Conservation (phyloP, 2,329 filamentous ascomycete species). For the Hysterium pulicare region DNA sequence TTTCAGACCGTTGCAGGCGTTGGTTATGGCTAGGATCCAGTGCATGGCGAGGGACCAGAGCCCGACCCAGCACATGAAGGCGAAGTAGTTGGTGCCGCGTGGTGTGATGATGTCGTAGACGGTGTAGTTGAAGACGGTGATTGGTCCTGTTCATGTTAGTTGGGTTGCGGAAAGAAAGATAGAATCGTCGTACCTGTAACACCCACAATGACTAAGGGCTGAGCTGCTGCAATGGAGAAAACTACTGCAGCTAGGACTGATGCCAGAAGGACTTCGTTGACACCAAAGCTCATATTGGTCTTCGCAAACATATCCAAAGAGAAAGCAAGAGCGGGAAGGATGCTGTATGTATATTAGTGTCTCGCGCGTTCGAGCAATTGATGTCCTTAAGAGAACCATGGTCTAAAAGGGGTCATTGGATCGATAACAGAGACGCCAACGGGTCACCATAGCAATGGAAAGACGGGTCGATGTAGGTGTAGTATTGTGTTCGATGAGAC, state of each 20-base stretch:
- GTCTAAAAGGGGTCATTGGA: too few relatives aligned
- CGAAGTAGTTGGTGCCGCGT: constrained; percentile 74
- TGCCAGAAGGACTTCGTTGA: constrained; percentile 85
- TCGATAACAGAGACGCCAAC: too few relatives aligned
- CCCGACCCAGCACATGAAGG: constrained; percentile 90
- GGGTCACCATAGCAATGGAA: constrained; percentile 1
- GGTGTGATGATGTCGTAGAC: constrained; percentile 84
- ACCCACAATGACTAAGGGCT: constrained; percentile 86
- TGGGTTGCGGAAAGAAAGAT: not conserved
- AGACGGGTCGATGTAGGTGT: constrained; percentile 2
- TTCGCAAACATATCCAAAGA: constrained; percentile 92
- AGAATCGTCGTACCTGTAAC: constrained; percentile 62
- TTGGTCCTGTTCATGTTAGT: constrained; percentile 57
- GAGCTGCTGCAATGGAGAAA: constrained; percentile 74
- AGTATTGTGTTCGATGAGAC: constrained; percentile 19
- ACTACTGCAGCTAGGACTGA: constrained; percentile 80
- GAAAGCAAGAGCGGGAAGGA: constrained; percentile 82
- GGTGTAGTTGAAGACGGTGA: constrained; percentile 92
- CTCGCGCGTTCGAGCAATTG: too few relatives aligned
- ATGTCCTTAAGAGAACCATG: too few relatives aligned
- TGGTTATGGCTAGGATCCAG: constrained; percentile 77
- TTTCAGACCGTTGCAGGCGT: constrained; percentile 82
- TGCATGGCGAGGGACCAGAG: constrained; percentile 84
- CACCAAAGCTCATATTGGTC: constrained; percentile 78
- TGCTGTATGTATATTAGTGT: constrained; percentile 51